Evolutionary conservation across 2,329 filamentous ascomycete genomes (phyloP), one percentile per base, ranked within the genome.

Genomic region (Rhinocladiella similis): DNA sequence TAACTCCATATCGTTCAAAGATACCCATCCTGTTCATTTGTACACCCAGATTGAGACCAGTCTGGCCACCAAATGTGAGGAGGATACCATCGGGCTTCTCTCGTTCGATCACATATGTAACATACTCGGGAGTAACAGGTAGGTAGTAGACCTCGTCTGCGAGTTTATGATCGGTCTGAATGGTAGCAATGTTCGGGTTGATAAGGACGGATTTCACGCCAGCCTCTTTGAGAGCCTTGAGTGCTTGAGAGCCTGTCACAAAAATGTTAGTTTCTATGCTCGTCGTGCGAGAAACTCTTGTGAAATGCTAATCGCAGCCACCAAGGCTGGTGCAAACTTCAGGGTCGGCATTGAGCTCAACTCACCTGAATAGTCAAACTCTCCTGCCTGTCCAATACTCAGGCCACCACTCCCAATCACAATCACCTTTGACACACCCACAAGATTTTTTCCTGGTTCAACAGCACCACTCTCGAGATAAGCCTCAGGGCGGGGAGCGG

Each of bases 71-170:
- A 68, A 97, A 99, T 50, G 91, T 94, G 67, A 97, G 83, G 79
- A 97, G 94, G 73, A 99, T 96, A 68, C 93, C 94, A 79, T 99
- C 94, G 41, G 94, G 94, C 72, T 87, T 85, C 78, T 97, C 94
- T 70, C 89, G 88, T 80, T 97, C 91, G 72, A 99, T 97, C 61
- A 99, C 93, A 75, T 97, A 93, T 69, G 89, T 89, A 71, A 97
- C 92, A 77, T 97, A 99, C 82, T 97, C 93, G 63, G 93, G 89
- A 16, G 94, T 99, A 68, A 99, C 92, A 54, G 94, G 94, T 36
- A 97, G 87, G 77, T 97, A 97, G 82, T 97, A 97, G 69, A 97
- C 89, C 78, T 97, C 92, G 72, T 97, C 93, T 70, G 91, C 91
- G 71, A 97, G 88, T 69, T 88, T 87, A 81, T 97, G 93, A 74